Evolutionary conservation across 768 basidiomycete genomes (phyloP), one percentile per base, ranked within the genome.

Genomic region (Podaxis mareebaensis): DNA sequence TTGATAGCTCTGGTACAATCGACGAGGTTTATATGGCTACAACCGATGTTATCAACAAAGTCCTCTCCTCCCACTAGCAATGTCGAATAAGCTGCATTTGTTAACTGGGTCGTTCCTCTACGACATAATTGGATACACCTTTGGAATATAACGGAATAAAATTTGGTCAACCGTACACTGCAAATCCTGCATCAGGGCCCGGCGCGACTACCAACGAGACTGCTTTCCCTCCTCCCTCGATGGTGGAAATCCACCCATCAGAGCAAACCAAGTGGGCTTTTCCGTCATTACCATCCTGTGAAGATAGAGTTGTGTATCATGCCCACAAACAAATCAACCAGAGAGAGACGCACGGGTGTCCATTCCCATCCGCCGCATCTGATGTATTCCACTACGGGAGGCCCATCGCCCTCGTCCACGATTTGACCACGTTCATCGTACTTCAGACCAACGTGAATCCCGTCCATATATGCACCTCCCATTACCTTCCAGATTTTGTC

Each of bases 311-410:
- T 39, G n/a, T 11, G 30, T 46, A 26, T 20, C 33, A 36, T 46
- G 0, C 15, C 20, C 17, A n/a, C 39, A 26, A 17, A 3, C 17
- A 66, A 54, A 26, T 10, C 44, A n/a, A 22, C 51, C 33, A 56
- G 58, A 62, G 64, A 65, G 64, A 65, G 22, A 3, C 40, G 77
- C 70, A 94, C 93, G 20, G 95, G 95, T 46, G 78, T 79, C 95
- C 95, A 97, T 67, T 91, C 87, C 88, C 94, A 96, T 6, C 88
- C 88, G 15, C 83, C 84, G 67, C 88, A 90, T 26, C 94, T 82
- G 56, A 88, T 80, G 68, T 91, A 91, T 73, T 97, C 95, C 0
- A 93, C 86, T 3, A 93, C 84, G 0, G 77, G 66, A 15, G 77
- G 77, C 12, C 88, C 86, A 5, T 77, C 74, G 11, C 78, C 80